These are phyloP conservation scores for Flaveria bidentis DNA, from an alignment of 129 eudicot genomes.

Conservation along the genomic window DNA sequence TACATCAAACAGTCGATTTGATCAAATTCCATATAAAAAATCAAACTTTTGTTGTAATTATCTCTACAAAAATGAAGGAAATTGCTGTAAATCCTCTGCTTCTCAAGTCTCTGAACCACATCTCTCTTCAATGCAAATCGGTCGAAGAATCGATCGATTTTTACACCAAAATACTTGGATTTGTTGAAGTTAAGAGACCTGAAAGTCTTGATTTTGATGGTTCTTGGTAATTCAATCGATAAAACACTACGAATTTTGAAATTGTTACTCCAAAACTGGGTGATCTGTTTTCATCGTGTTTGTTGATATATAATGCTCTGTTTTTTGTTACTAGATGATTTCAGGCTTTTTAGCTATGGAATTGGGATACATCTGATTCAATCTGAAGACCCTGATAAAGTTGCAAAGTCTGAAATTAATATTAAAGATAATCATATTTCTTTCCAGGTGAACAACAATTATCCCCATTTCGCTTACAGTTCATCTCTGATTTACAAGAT, in stretches of 20 bases:
- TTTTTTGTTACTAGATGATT: not conserved
- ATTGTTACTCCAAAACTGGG: not conserved
- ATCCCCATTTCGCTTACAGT: not conserved
- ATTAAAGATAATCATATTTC: conserved; percentile 83
- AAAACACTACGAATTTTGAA: not conserved
- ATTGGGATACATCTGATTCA: conserved; percentile 81
- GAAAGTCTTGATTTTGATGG: conserved; percentile 76
- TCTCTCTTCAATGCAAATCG: conserved; percentile 66
- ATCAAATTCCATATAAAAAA: not conserved
- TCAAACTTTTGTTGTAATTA: not conserved
- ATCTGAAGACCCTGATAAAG: conserved; percentile 47
- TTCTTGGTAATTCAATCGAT: conserved; percentile 56
- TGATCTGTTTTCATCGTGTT: conserved; percentile 15
- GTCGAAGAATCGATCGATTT: conserved; percentile 64
- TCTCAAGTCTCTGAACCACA: conserved; percentile 73
- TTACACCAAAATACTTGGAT: conserved; percentile 74
- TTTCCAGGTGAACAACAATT: conserved; percentile 57
- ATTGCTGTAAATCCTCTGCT: conserved; percentile 53
- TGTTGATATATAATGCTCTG: not conserved
- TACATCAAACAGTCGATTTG: not conserved
- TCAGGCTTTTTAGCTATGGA: conserved; percentile 75
- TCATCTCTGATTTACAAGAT: not conserved
- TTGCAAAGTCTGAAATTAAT: conserved; percentile 61
- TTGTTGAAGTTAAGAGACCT: conserved; percentile 72
- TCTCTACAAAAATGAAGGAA: conserved; percentile 52